These are phyloP conservation scores for Cyberlindnera mississippiensis DNA, from an alignment of 805 yeast species.

Conservation along the genomic window DNA sequence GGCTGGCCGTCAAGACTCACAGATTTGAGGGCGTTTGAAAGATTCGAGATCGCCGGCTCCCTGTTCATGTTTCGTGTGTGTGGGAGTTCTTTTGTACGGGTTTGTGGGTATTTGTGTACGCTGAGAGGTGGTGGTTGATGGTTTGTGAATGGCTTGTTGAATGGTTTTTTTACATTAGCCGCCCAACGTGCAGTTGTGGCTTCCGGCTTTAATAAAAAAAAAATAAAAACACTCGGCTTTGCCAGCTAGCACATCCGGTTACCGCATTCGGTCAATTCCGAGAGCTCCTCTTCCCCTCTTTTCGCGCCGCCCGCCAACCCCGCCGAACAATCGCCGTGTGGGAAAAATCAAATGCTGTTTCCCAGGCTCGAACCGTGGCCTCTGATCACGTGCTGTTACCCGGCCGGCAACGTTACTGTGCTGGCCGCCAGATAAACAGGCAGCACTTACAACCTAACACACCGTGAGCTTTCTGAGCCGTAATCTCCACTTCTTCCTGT, in stretches of 20 bases:
- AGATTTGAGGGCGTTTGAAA: constrained; percentile 37
- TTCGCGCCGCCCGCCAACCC: constrained; percentile 1
- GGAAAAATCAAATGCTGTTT: too few species aligned
- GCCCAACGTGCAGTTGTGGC: too few species aligned
- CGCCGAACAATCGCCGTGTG: too few species aligned
- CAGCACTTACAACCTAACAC: too few species aligned
- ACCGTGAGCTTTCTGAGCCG: too few species aligned
- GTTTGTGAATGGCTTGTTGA: not conserved
- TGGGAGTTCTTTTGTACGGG: not conserved
- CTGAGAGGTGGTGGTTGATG: not conserved
- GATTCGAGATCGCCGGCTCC: constrained; percentile 33
- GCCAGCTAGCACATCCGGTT: not conserved
- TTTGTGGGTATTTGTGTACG: not conserved
- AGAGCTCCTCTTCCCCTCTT: not conserved
- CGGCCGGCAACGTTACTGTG: too few species aligned
- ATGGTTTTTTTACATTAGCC: not conserved
- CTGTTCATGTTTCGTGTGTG: constrained; percentile 7
- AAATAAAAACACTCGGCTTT: too few species aligned
- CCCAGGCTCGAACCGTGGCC: too few species aligned
- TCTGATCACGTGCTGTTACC: too few species aligned
- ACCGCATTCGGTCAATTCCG: constrained; percentile 6
- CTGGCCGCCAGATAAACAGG: too few species aligned
- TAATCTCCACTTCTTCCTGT: too few species aligned
- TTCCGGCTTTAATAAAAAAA: not conserved
- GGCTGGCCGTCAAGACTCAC: constrained; percentile 26